Conservation (phyloP, 495 filamentous ascomycete species). For the Penicillium simplicissimum region DNA sequence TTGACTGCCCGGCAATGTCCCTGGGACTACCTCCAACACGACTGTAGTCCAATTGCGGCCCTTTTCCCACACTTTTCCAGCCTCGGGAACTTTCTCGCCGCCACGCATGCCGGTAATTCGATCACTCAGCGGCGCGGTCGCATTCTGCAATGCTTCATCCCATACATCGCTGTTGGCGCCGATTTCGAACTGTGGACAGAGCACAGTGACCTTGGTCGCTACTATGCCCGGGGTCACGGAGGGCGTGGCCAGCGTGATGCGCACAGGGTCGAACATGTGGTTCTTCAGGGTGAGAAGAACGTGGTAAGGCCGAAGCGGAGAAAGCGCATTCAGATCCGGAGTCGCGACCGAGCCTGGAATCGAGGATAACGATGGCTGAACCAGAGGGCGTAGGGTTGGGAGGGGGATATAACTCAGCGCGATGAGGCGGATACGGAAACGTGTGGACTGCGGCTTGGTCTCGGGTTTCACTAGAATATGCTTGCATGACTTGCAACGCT, state of each 20-base stretch:
- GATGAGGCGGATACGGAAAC: conserved; percentile 86
- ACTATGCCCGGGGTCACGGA: conserved; percentile 75
- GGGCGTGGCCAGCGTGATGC: conserved; percentile 85
- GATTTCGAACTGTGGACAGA: conserved; percentile 93
- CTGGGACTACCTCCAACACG: conserved; percentile 86
- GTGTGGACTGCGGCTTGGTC: conserved; percentile 77
- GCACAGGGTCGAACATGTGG: conserved; percentile 87
- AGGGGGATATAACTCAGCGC: conserved; percentile 87
- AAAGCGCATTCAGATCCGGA: conserved; percentile 53
- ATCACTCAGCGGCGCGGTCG: conserved; percentile 39
- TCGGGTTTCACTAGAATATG: conserved; percentile 97
- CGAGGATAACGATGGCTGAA: conserved; percentile 35
- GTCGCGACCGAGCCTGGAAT: conserved; percentile 25
- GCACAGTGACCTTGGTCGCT: conserved; percentile 78
- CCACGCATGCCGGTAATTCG: conserved; percentile 33
- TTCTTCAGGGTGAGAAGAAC: conserved; percentile 88
- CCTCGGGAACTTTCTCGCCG: conserved; percentile 68
- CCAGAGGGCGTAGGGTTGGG: conserved; percentile 66
- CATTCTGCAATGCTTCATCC: conserved; percentile 77
- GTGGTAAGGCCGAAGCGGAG: conserved; percentile 70
- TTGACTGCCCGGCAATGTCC: conserved; percentile 42
- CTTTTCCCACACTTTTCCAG: conserved; percentile 92
- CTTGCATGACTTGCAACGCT: conserved; percentile 87
- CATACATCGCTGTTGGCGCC: conserved; percentile 94
- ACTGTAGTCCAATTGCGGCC: conserved; percentile 95